Evolutionary conservation across 805 yeast species (phyloP).

Genomic region (Clavispora carvajalis): DNA sequence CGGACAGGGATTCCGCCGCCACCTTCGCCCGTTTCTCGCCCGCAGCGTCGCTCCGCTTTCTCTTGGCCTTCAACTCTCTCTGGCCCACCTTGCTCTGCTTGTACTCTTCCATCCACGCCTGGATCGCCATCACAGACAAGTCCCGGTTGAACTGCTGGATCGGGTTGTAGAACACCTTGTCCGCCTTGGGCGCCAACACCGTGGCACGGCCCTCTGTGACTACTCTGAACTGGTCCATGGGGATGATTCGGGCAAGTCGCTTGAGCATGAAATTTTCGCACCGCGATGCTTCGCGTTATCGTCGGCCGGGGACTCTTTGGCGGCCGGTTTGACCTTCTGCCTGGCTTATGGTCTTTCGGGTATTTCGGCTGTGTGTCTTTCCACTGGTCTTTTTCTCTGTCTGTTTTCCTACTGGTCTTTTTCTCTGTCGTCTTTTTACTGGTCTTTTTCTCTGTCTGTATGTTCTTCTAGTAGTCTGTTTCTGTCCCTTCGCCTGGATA

Average conservation of each 20-base stretch:
- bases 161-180: conserved; percentile 88
- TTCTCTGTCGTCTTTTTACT: too few relatives aligned
- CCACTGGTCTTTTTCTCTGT: too few relatives aligned
- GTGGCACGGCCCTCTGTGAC: conserved; percentile 78
- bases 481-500: too few relatives aligned
- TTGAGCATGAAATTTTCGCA: conserved; percentile 1
- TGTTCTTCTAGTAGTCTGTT: too few relatives aligned
- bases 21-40: not conserved
- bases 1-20: too few relatives aligned
- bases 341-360: too few relatives aligned
- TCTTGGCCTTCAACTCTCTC: conserved; percentile 17
- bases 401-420: too few relatives aligned
- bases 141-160: conserved; percentile 97
- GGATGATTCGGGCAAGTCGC: conserved; percentile 1
- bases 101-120: conserved; percentile 75
- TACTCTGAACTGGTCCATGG: conserved; percentile 25
- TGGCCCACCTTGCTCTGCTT: conserved; percentile 29
- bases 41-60: conserved; percentile 16
- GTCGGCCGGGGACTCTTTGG: too few relatives aligned
- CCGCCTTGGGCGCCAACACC: conserved; percentile 74
- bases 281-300: not conserved
- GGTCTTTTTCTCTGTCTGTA: too few relatives aligned
- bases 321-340: too few relatives aligned
- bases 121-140: conserved; percentile 74
- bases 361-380: too few relatives aligned